Evolutionary conservation across 1,284 basidiomycete genomes (phyloP).

Genomic region (Boletellus deceptivus): DNA sequence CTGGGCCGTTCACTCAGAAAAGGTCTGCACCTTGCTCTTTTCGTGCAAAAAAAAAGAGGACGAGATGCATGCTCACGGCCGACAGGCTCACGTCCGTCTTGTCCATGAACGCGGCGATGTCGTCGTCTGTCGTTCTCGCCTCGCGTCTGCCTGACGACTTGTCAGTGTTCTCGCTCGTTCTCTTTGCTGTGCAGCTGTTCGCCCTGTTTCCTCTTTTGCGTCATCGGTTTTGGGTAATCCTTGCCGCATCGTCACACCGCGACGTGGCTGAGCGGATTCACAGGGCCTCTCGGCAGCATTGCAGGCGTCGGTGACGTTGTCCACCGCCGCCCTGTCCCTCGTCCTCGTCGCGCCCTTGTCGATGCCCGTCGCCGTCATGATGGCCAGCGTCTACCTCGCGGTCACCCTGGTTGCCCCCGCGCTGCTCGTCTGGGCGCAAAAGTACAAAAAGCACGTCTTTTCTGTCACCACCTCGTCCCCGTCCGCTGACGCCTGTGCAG

Average conservation of each 20-base stretch:
- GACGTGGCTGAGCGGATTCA: slow-evolving; percentile 18
- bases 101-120: slow-evolving; percentile 93
- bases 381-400: slow-evolving; percentile 48
- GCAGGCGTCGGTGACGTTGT: slow-evolving; percentile 51
- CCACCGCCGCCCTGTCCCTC: slow-evolving; percentile 48
- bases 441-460: slow-evolving; percentile 71
- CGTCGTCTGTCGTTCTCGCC: slow-evolving; percentile 90
- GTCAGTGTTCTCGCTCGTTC: slow-evolving; percentile 87
- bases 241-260: slow-evolving; percentile 15
- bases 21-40: slow-evolving; percentile 29
- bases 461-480: neutral
- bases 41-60: slow-evolving; percentile 7
- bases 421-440: slow-evolving; percentile 77
- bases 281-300: slow-evolving; percentile 46
- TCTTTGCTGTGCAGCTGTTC: slow-evolving; percentile 85
- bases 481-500: slow-evolving; percentile 34
- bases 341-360: slow-evolving; percentile 54
- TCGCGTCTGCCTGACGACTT: slow-evolving; percentile 83
- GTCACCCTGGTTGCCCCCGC: slow-evolving; percentile 71
- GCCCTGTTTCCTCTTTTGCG: slow-evolving; percentile 83
- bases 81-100: slow-evolving; percentile 82
- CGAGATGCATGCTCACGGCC: slow-evolving; percentile 20
- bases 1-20: slow-evolving; percentile 37
- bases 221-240: slow-evolving; percentile 70
- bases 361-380: slow-evolving; percentile 49